Evolutionary conservation across 345 rosid genomes (phyloP), one percentile per base, ranked within the genome.

Genomic region (Leavenworthia alabamica): DNA sequence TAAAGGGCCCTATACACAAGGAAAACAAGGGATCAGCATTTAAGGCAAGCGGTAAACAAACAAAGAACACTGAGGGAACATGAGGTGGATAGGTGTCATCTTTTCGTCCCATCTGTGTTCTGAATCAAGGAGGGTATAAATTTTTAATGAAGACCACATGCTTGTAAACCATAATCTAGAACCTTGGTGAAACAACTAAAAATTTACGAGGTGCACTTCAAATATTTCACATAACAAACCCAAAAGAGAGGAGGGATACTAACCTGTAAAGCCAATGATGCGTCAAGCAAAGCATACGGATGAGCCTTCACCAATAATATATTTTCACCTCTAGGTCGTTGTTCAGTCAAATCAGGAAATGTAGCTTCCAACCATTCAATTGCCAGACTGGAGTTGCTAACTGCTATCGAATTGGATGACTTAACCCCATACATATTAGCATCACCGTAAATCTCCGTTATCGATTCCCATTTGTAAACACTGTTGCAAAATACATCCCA

Each of bases 241-340:
- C 35, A 20, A 35, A 65, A 52, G 44, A 54, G 32, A 29, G 29
- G 62, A 59, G 17, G 29, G 45, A 33, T 27, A 5, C 17, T 40
- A 70, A 94, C 99, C 96, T 94, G 99, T 73, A 94, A 79, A 68
- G 93, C 81, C 72, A 94, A 73, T 65, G 99, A 88, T 63, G 93
- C 82, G 67, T 90, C 93, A 71, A 88, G 82, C 45, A 88, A 46
- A 62, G 87, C 89, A 81, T 76, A 68, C 10, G 96, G 88, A 28
- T 53, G 84, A 70, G 97, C 96, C 78, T 77, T 88, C 50, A 84
- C 53, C 4, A 79, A 70, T 47, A 71, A 60, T 14, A 62, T 67
- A 68, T 70, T 81, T 32, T 47, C 95, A 65, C 52, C 70, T 63
- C 80, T 83, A 35, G 63, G 44, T 59, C 66, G 65, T 73, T 84